Evolutionary conservation across 305 asterid species (phyloP).

Genomic region (Solanum chacoense): DNA sequence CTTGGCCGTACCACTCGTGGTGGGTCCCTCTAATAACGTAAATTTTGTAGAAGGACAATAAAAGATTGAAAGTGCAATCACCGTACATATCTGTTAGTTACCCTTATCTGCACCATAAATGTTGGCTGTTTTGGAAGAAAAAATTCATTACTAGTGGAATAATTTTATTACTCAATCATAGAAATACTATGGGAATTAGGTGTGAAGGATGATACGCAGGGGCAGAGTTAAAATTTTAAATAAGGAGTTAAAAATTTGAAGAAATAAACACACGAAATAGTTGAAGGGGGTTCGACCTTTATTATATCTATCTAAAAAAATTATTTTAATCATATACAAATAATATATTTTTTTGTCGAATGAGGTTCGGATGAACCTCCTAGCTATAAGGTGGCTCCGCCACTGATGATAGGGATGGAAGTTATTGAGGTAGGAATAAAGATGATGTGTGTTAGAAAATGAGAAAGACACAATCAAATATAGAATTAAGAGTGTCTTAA

Average conservation of each 20-base stretch:
- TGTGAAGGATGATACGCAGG: neutral
- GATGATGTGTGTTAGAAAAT: neutral
- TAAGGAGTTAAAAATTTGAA: too few relatives aligned
- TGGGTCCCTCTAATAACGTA: neutral
- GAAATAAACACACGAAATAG: too few relatives aligned
- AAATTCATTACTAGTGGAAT: neutral
- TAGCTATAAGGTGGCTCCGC: too few relatives aligned
- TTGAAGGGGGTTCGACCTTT: too few relatives aligned
- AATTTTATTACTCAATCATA: neutral
- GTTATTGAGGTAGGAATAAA: neutral
- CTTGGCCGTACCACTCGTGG: neutral
- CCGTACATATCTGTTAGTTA: conserved; percentile 10
- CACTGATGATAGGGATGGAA: neutral
- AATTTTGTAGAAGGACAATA: neutral
- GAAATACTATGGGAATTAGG: neutral
- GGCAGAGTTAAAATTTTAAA: too few relatives aligned
- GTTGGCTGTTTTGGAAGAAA: neutral
- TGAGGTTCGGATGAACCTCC: too few relatives aligned
- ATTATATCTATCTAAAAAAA: too few relatives aligned
- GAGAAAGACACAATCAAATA: neutral
- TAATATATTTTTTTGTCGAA: too few relatives aligned
- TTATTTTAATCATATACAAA: too few relatives aligned
- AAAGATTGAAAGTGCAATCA: neutral
- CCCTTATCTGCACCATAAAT: neutral
- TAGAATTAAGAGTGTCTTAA: neutral